Evolutionary conservation across 2,329 filamentous ascomycete genomes (phyloP), one percentile per base, ranked within the genome.

Genomic region (Claviceps purpurea): DNA sequence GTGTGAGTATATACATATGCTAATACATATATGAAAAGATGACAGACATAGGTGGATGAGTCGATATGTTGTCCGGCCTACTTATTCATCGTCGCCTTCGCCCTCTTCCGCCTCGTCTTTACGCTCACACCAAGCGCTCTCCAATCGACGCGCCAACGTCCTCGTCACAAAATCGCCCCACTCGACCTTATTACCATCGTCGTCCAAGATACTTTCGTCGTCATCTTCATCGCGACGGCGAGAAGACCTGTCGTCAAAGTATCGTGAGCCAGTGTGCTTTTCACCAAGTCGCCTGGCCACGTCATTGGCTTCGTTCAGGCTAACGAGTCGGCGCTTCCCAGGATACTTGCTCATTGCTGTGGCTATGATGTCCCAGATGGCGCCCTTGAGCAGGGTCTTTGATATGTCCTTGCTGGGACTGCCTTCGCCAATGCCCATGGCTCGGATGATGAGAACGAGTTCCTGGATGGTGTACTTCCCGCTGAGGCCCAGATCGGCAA

Each of bases 221-320:
- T 61, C 59, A 1, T 61, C 57, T 24, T 60, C 57, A 10, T 57
- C 60, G 2, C 63, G 52, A 14, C 64, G 52, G 14, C 64, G 63
- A 6, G 58, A 63, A 6, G 58, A 57, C 42, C 62, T 59, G 26
- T 65, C 60, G 55, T 60, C 64, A 47, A 70, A 71, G 59, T 70
- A 69, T 6, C 68, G 62, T 8, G 63, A 66, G 4, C 57, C 54
- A 24, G 62, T 60, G 57, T 74, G 70, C 60, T 65, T 73, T 63
- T 80, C 76, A 52, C 76, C 74, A 14, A 81, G 64, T 30, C 77
- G 66, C 60, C 71, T 75, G 44, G 77, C 76, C 56, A 81, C 77
- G 59, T 81, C 76, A 58, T 78, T 79, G 49, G 76, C 77, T 59
- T 79, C 75, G 59, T 73, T 71, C 47, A 80, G 66, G 55, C 72